Evolutionary conservation across 495 filamentous ascomycete genomes (phyloP).

Genomic region (Penicillium fimorum): DNA sequence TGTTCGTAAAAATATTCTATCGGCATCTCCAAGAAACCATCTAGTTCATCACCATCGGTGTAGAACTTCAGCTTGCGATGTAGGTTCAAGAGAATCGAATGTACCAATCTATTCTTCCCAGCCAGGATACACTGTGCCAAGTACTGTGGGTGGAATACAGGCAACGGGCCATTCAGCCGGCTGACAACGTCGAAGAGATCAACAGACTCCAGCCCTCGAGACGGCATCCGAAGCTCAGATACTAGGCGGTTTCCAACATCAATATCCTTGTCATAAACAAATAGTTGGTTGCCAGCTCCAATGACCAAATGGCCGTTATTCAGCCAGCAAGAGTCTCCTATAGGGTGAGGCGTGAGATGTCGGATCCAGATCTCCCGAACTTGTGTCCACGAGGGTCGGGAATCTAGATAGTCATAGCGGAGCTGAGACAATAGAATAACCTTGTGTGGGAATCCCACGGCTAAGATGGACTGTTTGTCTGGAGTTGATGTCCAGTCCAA

Average conservation of each 20-base stretch:
- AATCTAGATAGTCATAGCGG: conserved; percentile 89
- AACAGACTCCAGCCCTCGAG: conserved; percentile 44
- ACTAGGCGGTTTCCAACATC: conserved; percentile 62
- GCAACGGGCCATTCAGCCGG: conserved; percentile 80
- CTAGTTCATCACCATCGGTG: conserved; percentile 76
- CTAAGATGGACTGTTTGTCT: conserved; percentile 84
- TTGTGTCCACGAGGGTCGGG: conserved; percentile 85
- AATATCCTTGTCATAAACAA: conserved; percentile 75
- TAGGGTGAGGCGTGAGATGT: conserved; percentile 83
- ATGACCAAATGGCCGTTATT: conserved; percentile 79
- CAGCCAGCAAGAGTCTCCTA: conserved; percentile 91
- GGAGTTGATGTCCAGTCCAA: conserved; percentile 95
- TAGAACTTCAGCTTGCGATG: conserved; percentile 78
- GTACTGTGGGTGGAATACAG: conserved; percentile 92
- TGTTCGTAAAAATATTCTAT: conserved; percentile 68
- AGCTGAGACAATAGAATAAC: conserved; percentile 86
- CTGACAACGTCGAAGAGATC: conserved; percentile 81
- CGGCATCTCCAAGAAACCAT: conserved; percentile 73
- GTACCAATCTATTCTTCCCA: conserved; percentile 72
- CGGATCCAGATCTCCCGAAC: conserved; percentile 79
- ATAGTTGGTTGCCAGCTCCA: conserved; percentile 90
- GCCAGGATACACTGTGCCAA: conserved; percentile 83
- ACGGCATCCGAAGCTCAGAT: conserved; percentile 61
- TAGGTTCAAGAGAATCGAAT: conserved; percentile 71
- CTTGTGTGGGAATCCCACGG: conserved; percentile 84